Evolutionary conservation across 768 basidiomycete genomes (phyloP), one percentile per base, ranked within the genome.

Genomic region (Russula foetens): DNA sequence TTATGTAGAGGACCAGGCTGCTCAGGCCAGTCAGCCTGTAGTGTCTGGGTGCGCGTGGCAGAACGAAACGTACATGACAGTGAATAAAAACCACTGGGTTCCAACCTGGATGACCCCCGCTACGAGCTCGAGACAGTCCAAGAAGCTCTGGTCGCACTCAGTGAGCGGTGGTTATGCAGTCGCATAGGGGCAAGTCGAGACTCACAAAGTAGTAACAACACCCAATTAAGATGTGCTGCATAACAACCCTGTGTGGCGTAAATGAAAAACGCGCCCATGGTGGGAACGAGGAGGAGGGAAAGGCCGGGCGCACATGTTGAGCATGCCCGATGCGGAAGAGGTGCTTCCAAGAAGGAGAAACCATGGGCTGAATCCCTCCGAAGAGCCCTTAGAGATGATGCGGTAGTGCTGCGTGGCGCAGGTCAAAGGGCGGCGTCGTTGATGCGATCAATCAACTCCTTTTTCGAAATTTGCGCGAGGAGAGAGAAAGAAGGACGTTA

Each of bases 341-440:
- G 89, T 91, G 63, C 86, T 86, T 7, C 97, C 97, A 0, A 98
- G 82, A 7, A 98, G 76, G 35, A 98, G 75, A 69, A 90, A 98
- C 81, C 89, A 86, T 19, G 95, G 92, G 63, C 90, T 94, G 64
- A 98, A 84, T 0, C 97, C 97, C 66, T 95, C 86, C 0, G 89
- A 92, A 0, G 92, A 87, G 41, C 83, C 79, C 24, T 84, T 79
- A 52, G 76, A 70, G 67, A 97, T 88, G 66, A 97, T 97, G 7
- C 92, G 81, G 55, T 84, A 74, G 67, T 92, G 91, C 87, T 92
- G 39, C n/a, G 29, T 3, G 33, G 9, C 26, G 7, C 5, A 6
- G 4, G 28, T n/a, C 23, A 14, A n/a, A n/a, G 28, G 23, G 31
- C 14, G 29, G 52, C 15, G 5, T 52, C 15, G 24, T 41, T 15